Conservation (phyloP, 2,329 filamentous ascomycete genomes). For the Pseudogymnoascus sp. region DNA sequence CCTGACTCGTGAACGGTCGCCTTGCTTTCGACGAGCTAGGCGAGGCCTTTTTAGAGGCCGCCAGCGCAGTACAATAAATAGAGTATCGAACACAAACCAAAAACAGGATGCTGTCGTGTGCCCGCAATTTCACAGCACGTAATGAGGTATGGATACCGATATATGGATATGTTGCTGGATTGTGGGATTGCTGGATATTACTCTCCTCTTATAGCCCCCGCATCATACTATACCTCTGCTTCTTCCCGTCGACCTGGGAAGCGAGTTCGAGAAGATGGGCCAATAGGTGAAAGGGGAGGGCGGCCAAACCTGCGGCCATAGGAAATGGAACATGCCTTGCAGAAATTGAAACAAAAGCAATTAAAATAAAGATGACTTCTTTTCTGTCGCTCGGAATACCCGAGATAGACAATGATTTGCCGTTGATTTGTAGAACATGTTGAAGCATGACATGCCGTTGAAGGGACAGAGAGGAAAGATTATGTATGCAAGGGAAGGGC, state of each 20-base stretch:
- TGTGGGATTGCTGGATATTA: background rate
- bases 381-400: background rate
- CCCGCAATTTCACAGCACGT: background rate
- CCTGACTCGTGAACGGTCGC: background rate
- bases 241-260: background rate
- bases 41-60: background rate
- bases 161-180: background rate
- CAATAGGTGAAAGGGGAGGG: background rate
- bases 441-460: background rate
- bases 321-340: background rate
- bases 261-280: background rate
- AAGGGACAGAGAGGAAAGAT: background rate
- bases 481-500: background rate
- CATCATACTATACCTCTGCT: background rate
- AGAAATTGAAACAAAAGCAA: slow-evolving; percentile 3
- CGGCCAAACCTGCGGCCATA: background rate
- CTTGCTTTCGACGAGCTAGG: background rate
- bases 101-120: background rate
- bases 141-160: background rate
- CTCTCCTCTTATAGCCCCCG: background rate
- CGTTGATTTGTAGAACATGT: background rate
- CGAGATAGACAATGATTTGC: background rate
- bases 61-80: background rate
- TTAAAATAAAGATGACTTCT: background rate
- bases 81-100: background rate